Conservation (phyloP, 2,329 filamentous ascomycete species). For the Trichoderma pleuroti region DNA sequence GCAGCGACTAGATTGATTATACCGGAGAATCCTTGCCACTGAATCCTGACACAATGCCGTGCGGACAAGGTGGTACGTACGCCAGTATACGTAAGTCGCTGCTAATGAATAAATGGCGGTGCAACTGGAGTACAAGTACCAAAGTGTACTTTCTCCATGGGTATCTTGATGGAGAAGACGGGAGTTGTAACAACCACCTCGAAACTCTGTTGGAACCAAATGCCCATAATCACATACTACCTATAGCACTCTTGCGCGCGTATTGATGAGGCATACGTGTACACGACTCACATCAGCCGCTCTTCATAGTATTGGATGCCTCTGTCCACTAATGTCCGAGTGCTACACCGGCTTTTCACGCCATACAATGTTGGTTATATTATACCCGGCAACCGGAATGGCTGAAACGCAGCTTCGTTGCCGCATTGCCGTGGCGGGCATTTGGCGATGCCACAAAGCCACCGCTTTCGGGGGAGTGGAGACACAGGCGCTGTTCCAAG, state of each 20-base stretch:
- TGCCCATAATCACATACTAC: too few relatives aligned
- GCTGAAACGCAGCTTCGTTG: conserved; percentile 7
- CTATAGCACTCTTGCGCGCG: not conserved
- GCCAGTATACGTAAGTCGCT: conserved; percentile 3
- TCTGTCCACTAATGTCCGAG: not conserved
- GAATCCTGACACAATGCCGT: not conserved
- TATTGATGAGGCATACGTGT: not conserved
- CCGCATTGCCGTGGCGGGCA: conserved; percentile 9
- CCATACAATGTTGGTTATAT: not conserved
- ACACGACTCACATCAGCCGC: not conserved
- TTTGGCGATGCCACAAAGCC: not conserved
- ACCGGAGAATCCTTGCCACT: not conserved
- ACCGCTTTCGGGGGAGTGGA: not conserved
- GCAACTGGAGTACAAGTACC: not conserved
- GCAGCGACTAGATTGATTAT: not conserved
- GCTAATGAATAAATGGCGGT: not conserved
- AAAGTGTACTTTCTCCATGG: not conserved
- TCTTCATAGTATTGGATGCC: not conserved
- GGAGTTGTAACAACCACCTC: not conserved
- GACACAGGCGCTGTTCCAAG: not conserved
- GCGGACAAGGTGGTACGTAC: not conserved
- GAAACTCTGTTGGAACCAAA: not conserved
- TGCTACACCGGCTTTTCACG: not conserved
- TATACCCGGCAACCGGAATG: not conserved
- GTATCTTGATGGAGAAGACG: not conserved